Evolutionary conservation across 2,329 filamentous ascomycete genomes (phyloP).

Genomic region (Fulvia fulva): DNA sequence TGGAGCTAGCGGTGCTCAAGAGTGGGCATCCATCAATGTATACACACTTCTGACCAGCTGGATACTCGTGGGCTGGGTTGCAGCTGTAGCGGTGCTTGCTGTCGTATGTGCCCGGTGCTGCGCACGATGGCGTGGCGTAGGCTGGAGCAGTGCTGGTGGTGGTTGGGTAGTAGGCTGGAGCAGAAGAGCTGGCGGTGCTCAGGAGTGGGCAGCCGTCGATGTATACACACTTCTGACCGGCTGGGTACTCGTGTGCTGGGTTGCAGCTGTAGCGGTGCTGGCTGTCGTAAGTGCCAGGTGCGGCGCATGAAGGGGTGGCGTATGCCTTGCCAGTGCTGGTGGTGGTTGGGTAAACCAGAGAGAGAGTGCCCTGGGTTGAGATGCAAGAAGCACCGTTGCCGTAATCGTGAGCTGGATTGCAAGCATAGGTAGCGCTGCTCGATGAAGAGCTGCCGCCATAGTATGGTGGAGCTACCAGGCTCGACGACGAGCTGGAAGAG

Average conservation of each 20-base stretch:
- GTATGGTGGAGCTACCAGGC: not conserved
- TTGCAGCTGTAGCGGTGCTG: constrained; percentile 20
- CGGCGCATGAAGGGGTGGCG: constrained; percentile 1
- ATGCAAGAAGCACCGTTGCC: constrained; percentile 18
- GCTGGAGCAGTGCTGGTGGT: no score
- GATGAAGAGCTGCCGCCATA: not conserved
- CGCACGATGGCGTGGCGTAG: no score
- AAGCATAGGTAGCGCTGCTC: constrained; percentile 12
- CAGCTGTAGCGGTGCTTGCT: no score
- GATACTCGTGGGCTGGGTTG: no score
- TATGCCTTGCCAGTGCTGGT: not conserved
- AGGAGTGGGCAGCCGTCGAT: constrained; percentile 5
- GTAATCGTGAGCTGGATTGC: constrained; percentile 24
- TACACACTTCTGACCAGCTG: no score
- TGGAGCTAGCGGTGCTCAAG: no score
- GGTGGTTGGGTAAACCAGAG: constrained; percentile 12
- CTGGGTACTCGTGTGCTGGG: constrained; percentile 23
- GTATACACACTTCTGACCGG: constrained; percentile 17
- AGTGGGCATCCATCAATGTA: no score
- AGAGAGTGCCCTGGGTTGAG: constrained; percentile 16
- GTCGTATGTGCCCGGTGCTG: no score
- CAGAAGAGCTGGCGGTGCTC: not conserved
- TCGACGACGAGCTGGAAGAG: not conserved
- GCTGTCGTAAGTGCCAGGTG: constrained; percentile 1
- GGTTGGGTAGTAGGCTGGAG: not conserved